Percentiles rank a stretch among this genome's conserved stretches.
Evolutionary conservation across 345 rosid genomes (phyloP).

Genomic region (Triadica sebifera): DNA sequence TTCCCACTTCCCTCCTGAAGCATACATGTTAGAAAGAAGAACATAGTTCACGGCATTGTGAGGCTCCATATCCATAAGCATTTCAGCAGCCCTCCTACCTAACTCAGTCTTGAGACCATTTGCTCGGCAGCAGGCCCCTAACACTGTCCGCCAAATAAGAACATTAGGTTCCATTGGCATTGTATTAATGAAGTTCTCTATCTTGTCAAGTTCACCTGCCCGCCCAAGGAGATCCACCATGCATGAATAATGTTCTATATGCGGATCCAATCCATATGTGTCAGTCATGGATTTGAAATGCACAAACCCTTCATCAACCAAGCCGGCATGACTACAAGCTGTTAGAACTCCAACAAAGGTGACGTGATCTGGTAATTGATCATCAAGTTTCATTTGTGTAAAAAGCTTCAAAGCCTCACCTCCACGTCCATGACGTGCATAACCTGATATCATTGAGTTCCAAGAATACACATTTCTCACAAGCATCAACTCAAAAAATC

Average conservation of each 20-base stretch:
- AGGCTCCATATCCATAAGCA: conserved; percentile 76
- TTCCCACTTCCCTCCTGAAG: conserved; percentile 78
- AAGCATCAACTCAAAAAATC: conserved; percentile 67
- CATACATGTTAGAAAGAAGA: conserved; percentile 86
- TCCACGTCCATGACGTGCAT: conserved; percentile 86
- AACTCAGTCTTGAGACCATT: conserved; percentile 59
- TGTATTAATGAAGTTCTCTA: conserved; percentile 57
- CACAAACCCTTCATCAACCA: conserved; percentile 68
- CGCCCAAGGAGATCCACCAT: conserved; percentile 91
- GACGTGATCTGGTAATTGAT: conserved; percentile 75
- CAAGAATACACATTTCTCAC: conserved; percentile 80
- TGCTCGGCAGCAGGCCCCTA: conserved; percentile 76
- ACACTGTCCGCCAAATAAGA: conserved; percentile 85
- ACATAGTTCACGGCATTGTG: conserved; percentile 86
- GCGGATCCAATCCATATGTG: conserved; percentile 54
- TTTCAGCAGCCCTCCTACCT: conserved; percentile 72
- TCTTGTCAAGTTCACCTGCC: conserved; percentile 72
- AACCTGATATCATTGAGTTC: conserved; percentile 93
- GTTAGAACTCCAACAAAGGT: conserved; percentile 91
- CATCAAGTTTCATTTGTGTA: conserved; percentile 55
- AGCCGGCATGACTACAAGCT: conserved; percentile 62
- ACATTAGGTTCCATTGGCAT: conserved; percentile 80
- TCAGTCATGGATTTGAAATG: conserved; percentile 72
- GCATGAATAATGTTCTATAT: conserved; percentile 79
- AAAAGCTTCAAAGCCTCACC: conserved; percentile 66